Base-by-base conservation (phyloP, 169 alveolate species). In the Plasmodium relictum region DNA sequence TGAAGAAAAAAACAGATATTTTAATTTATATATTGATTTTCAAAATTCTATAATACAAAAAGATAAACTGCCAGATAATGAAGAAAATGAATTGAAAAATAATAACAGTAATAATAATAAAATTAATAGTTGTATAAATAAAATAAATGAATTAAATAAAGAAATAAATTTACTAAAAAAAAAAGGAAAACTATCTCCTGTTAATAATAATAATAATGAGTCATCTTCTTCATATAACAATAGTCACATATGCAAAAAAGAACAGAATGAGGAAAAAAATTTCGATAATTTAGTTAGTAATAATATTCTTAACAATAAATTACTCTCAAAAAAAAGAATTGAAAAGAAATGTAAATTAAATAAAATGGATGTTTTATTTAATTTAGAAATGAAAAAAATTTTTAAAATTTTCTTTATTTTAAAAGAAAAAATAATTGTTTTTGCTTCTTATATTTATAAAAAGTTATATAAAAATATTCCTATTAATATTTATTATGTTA, bases 101-200 rank as follows among this genome's bases (percentile, higher is more conserved):
- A 24, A 37, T n/a, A 31, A 39, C 24, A 14, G 8, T 7, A 48
- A 41, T 69, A 12, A 41, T 20, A 14, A 74, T 7, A 54, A 48
- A 50, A 74, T 74, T 22, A 68, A 74, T 26, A 42, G 14, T 16
- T 74, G 88, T 39, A 74, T 74, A 3, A 59, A 50, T 8, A 61
- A 39, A 20, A 74, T 61, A 22, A 56, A 62, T 16, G 66, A 74
- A 41, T 14, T 74, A 37, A 65, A 74, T 39, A 66, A 65, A 1
- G 88, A 74, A 45, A 62, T 74, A 24, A 20, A 62, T 8, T n/a
- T 62, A 7, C 63, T 74, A 20, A 74, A 74, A 54, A 45, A 22
- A 20, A 44, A 50, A 52, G 61, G 24, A 14, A 26, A 16, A 14
- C 9, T 4, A 24, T 42, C 12, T 18, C 24, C 9, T 44, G 31